Base-by-base conservation (phyloP, 257 asterid species). In the Capsicum baccatum region DNA sequence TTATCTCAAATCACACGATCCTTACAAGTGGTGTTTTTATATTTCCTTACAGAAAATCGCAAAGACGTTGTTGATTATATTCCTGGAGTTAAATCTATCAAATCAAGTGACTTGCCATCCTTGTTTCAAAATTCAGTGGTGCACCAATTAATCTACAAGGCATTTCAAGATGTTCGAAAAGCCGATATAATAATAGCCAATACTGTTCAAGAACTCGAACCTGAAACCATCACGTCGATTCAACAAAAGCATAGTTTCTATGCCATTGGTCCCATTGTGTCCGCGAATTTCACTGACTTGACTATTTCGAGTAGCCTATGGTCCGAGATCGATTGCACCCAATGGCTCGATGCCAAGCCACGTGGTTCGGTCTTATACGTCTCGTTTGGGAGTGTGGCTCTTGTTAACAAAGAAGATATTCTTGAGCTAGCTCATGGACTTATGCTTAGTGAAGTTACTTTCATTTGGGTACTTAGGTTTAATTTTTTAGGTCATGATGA, bases 331-430 rank as follows among this genome's bases (percentile, higher is more conserved):
- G 79, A 69, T 9, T 69, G 79, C 79, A 69, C 79, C 55, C 79
- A 9, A 16, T 69, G 79, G 55, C 79, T 69, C 33, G 79, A 42
- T n/a, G 2, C 33, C 6, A 39, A 69, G 79, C 79, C 79, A 9
- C 9, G 15, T 15, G 55, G 79, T 42, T 69, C 79, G 79, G 79
- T 69, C 55, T 42, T 69, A 13, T 69, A 69, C 9, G 79, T 69
- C 55, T 69, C 79, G 14, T 69, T 69, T 69, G 79, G 79, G 33
- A 42, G 79, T 69, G 79, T 69, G 79, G 55, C 54, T 69, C 79
- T 42, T 69, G 55, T 69, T n/a, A 16, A 69, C 3, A 69, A 69
- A 16, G 79, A 42, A 19, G 79, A 69, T 69, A 42, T 69, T 69
- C 33, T 42, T 42, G 79, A 69, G 4, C 11, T 69, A 16, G 55